phyloP scores from a whole-genome alignment of 2,329 filamentous ascomycete species.

The Verticillium nonalfalfae region DNA sequence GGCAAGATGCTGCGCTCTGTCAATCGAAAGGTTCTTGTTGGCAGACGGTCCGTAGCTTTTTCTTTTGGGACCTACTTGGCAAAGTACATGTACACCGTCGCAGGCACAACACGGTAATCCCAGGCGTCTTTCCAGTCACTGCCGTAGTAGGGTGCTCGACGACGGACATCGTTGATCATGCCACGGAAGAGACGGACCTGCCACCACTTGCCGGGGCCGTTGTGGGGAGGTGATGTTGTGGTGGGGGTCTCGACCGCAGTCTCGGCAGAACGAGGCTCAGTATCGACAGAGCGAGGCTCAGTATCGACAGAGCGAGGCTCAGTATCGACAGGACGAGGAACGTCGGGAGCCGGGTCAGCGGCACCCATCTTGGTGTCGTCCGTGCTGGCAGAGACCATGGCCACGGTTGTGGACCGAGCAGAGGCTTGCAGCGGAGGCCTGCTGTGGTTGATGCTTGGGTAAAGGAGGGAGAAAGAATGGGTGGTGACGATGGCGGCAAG shows the following conservation, averaged over 20 bases:
- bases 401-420: not conserved
- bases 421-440: not conserved
- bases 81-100: slow-evolving; percentile 92
- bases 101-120: slow-evolving; percentile 84
- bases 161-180: slow-evolving; percentile 71
- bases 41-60: too few species aligned
- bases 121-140: slow-evolving; percentile 84
- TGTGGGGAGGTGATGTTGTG: not conserved
- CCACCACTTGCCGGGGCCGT: slow-evolving; percentile 54
- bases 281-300: too few species aligned
- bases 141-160: slow-evolving; percentile 68
- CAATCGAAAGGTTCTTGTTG: not conserved
- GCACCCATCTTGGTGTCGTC: not conserved
- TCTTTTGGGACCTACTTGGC: slow-evolving; percentile 82
- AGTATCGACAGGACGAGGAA: not conserved
- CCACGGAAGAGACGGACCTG: slow-evolving; percentile 68
- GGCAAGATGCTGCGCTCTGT: slow-evolving; percentile 63
- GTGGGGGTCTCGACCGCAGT: not conserved
- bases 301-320: too few species aligned
- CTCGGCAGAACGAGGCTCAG: not conserved
- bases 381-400: not conserved
- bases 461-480: not conserved
- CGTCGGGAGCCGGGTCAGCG: not conserved
- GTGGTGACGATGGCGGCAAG: not conserved
- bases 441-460: not conserved